phyloP scores from a whole-genome alignment of 2,329 filamentous ascomycete genomes.

The Clonostachys chloroleuca region DNA sequence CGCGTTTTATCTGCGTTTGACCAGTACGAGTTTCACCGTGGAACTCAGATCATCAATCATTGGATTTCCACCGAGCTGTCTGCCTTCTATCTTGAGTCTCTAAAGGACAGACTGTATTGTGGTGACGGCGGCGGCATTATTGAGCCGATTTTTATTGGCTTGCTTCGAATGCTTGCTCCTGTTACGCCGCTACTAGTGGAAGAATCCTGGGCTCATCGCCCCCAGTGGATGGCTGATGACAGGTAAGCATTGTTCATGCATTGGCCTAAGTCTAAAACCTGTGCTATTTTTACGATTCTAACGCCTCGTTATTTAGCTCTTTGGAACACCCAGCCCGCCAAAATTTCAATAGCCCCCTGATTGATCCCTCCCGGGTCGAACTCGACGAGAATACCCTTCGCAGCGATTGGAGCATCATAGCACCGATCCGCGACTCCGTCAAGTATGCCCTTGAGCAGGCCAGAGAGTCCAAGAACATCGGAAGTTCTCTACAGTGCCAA shows the following conservation, averaged over 20 bases:
- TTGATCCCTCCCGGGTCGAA: constrained; percentile 31
- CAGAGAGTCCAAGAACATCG: constrained; percentile 66
- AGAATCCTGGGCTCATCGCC: constrained; percentile 79
- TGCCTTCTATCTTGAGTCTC: constrained; percentile 87
- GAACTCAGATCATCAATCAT: constrained; percentile 65
- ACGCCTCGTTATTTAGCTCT: constrained; percentile 9
- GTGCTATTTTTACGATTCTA: not conserved
- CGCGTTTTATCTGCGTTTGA: constrained; percentile 62
- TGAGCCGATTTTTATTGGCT: constrained; percentile 63
- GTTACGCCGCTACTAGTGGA: constrained; percentile 81
- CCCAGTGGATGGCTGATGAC: constrained; percentile 54
- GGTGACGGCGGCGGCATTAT: constrained; percentile 63
- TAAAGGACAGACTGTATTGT: constrained; percentile 91
- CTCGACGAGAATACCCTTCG: constrained; percentile 31
- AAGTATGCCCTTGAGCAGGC: constrained; percentile 74
- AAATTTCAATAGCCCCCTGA: constrained; percentile 37
- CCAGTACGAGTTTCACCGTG: constrained; percentile 80
- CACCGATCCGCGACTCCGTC: constrained; percentile 58
- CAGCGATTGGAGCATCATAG: constrained; percentile 39
- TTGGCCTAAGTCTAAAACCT: not conserved
- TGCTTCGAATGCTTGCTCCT: constrained; percentile 76
- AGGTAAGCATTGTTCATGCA: constrained; percentile 18
- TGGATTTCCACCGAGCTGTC: constrained; percentile 84
- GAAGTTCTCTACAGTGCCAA: constrained; percentile 71
- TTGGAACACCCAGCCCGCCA: constrained; percentile 37